Evolutionary conservation across 768 basidiomycete species (phyloP).

Genomic region (Coprinopsis sp.): DNA sequence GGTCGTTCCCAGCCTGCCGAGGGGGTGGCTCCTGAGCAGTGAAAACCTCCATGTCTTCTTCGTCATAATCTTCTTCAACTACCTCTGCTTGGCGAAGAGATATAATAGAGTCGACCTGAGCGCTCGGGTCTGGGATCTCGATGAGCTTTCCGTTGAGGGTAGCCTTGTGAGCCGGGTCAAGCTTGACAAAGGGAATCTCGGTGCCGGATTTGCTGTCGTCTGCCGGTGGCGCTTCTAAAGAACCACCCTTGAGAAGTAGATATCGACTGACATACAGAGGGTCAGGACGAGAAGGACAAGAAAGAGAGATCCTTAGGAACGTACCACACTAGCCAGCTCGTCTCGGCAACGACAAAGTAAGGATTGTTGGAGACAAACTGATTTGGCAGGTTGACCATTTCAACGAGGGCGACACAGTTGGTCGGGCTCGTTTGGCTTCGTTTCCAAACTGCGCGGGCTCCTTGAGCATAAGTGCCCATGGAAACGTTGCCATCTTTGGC

Average conservation of each 20-base stretch:
- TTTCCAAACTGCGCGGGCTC: conserved; percentile 38
- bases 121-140: conserved; percentile 53
- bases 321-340: conserved; percentile 69
- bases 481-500: conserved; percentile 53
- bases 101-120: conserved; percentile 49
- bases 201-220: conserved; percentile 7
- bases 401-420: conserved; percentile 54
- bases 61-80: conserved; percentile 42
- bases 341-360: conserved; percentile 57
- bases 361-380: conserved; percentile 50
- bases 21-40: conserved; percentile 17
- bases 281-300: too few relatives aligned
- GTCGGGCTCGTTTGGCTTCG: conserved; percentile 45
- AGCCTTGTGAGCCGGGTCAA: conserved; percentile 46
- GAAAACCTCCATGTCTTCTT: conserved; percentile 46
- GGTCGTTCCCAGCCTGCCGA: too few relatives aligned
- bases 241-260: conserved; percentile 46
- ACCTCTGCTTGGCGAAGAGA: conserved; percentile 34
- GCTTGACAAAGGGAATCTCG: conserved; percentile 35
- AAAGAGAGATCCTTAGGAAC: conserved; percentile 13
- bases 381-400: conserved; percentile 58
- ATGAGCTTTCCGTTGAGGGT: conserved; percentile 35
- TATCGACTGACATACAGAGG: too few relatives aligned
- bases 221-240: not conserved
- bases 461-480: conserved; percentile 37